Base-by-base conservation (phyloP, 768 basidiomycete genomes). In the Austroboletus eburneus region DNA sequence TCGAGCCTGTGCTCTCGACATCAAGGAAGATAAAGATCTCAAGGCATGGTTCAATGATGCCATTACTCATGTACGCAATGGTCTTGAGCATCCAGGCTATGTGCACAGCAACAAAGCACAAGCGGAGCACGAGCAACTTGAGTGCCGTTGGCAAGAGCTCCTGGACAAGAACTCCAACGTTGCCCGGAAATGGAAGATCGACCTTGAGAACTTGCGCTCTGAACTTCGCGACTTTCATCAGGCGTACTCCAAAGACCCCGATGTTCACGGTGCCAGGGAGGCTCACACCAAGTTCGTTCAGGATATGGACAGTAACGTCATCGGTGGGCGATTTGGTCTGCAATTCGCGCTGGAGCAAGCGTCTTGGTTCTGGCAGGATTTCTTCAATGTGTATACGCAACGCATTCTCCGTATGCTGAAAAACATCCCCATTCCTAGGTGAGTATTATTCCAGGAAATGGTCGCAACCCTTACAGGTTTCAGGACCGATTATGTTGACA, bases 381-480 rank as follows among this genome's bases (percentile, higher is more conserved):
- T 91, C 7, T 83, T 88, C 71, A 86, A 83, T 55, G 84, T 90
- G 14, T 91, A 90, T 57, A 61, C 86, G 1, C 89, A 88, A 14
- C 74, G 76, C 9, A 27, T 78, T 1, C 60, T 85, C 45, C 55
- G 49, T 22, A 65, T 76, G 57, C 51, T 87, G 59, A 77, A 78
- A 54, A 76, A 78, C 43, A 64, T 87, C 13, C 85, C 85, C 10
- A 85, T 87, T 41, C 86, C 86, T 6, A 75, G 85, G 85, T 80
- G 47, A 16, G 70, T 54, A 9, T 5, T 58, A 6, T 13, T 5
- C 18, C 1, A 2, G 48, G 8, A 17, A 7, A 7, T 10, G 27
- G 4, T 10, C 9, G 29, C 13, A 2, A 22, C 36, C 14, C 50
- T 54, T 29, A 52, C 37, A 3, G 21, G 20, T 42, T 14, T 1